Evolutionary conservation across 2,329 filamentous ascomycete genomes (phyloP), one percentile per base, ranked within the genome.

Genomic region (Dryadomyces quercivorus): DNA sequence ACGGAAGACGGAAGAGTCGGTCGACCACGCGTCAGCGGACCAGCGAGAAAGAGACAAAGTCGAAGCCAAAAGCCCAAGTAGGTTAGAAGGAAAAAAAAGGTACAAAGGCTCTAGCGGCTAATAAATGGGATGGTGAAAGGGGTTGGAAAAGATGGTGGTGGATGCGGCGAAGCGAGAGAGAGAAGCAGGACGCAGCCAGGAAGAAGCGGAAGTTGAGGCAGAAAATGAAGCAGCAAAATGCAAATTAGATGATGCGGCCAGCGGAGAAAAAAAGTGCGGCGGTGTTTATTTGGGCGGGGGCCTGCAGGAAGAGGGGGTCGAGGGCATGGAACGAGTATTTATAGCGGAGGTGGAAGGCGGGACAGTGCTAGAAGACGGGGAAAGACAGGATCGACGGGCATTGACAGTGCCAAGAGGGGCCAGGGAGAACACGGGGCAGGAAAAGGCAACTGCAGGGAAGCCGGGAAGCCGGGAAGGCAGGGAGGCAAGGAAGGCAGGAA

Each of bases 1-100:
- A n/a, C n/a, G 34, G 56, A 55, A 21, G 55, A 53, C 45, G 53
- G 21, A 46, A 46, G 44, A 15, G 43, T 34, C 20, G 44, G 54
- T 38, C 26, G 36, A 40, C 36, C 5, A 40, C 10, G 10, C 10
- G 36, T 16, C 36, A 40, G 36, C 36, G 36, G 15, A 40, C 10
- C 26, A 31, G 26, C n/a, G n/a, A n/a, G n/a, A n/a, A 31, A 31
- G 26, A 31, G 8, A 31, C 8, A 8, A 8, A 4, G 8, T 4
- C 8, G 26, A 31, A 31, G 26, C 26, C 26, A 31, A 31, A 8
- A 31, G 26, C 26, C 26, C 4, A 31, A 31, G 26, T 31, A 31
- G 26, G 26, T 31, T 31, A 40, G 10, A 8, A 40, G 12, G 12
- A 12, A 40, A 40, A 16, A 12, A 40, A 40, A 40, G 15, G 15